Evolutionary conservation across 345 rosid species (phyloP), one percentile per base, ranked within the genome.

Genomic region (Eucalyptus dawsonii): DNA sequence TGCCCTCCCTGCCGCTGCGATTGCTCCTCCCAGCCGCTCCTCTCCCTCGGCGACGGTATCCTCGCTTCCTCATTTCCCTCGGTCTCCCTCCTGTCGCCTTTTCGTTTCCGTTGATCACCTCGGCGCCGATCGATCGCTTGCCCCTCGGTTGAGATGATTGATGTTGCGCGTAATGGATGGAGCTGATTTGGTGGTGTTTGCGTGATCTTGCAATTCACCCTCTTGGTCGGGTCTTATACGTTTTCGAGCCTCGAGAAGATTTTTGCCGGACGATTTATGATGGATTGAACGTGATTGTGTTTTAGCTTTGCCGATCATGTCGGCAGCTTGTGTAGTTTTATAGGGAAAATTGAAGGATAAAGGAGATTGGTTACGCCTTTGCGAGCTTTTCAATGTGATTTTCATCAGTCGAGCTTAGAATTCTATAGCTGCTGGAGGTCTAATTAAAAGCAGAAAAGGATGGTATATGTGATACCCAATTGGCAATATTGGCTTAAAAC

Each of bases 1-100:
- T 95, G 96, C 42, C 94, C 94, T 88, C 91, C 91, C 85, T 94
- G 95, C 91, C 50, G 88, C 53, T 95, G 97, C 89, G 96, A 95
- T 89, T 95, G 96, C 91, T 94, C 97, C 87, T 92, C 92, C 80
- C 93, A 91, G 44, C 94, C 95, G 88, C 93, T 94, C 47, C 93
- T 94, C 90, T 92, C 93, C 40, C 88, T 95, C 54, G 90, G 93
- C 7, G 92, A 92, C 6, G 96, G 95, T 94, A 93, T 47, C 12
- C 45, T 44, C 17, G 16, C 72, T 54, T 14, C 14, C 62, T 13
- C 34, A 42, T 40, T 69, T 10, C 88, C n/a, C 17, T 27, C 25
- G 44, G 54, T 40, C 13, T 12, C 54, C 53, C 19, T 72, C 15
- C 60, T 9, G 47, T 17, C 11, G 27, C 27, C 44, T 21, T 51